phyloP scores from a whole-genome alignment of 345 rosid species.

The Noccaea caerulescens region DNA sequence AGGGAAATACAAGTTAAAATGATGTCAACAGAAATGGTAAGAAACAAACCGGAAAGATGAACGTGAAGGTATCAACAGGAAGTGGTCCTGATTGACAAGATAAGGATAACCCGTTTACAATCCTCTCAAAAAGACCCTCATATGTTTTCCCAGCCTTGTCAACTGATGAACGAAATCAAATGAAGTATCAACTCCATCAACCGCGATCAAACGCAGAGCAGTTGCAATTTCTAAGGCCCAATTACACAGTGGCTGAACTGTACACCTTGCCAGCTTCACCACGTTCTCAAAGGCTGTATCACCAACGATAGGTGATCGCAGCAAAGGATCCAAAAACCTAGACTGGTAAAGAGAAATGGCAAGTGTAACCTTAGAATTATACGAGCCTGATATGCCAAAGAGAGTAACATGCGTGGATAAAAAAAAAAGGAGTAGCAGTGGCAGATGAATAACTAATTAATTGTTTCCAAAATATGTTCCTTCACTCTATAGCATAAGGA shows the following conservation, averaged over 20 bases:
- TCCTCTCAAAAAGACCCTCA: slow-evolving; percentile 78
- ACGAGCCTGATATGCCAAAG: slow-evolving; percentile 12
- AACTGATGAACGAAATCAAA: slow-evolving; percentile 53
- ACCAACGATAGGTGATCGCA: slow-evolving; percentile 78
- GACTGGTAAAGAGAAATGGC: slow-evolving; percentile 53
- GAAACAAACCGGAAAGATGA: slow-evolving; percentile 83
- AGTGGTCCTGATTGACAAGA: slow-evolving; percentile 92
- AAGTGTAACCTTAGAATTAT: slow-evolving; percentile 14
- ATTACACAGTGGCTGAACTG: slow-evolving; percentile 79
- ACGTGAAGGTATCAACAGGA: slow-evolving; percentile 93
- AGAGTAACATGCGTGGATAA: slow-evolving; percentile 2
- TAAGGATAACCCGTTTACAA: slow-evolving; percentile 64
- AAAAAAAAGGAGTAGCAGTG: slow-evolving; percentile 8
- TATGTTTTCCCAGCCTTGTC: slow-evolving; percentile 58
- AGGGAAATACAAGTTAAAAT: slow-evolving; percentile 26
- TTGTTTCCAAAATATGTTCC: background rate
- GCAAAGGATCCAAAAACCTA: slow-evolving; percentile 78
- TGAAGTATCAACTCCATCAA: slow-evolving; percentile 59
- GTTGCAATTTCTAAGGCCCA: slow-evolving; percentile 96
- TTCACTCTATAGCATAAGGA: slow-evolving; percentile 18
- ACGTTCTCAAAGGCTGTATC: slow-evolving; percentile 78
- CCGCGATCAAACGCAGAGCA: slow-evolving; percentile 75
- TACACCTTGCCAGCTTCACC: slow-evolving; percentile 86
- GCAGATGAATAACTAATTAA: slow-evolving; percentile 11
- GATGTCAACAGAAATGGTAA: slow-evolving; percentile 3